phyloP scores from a whole-genome alignment of 192 early-diverging fungal genomes.

The Podila epicladia region DNA sequence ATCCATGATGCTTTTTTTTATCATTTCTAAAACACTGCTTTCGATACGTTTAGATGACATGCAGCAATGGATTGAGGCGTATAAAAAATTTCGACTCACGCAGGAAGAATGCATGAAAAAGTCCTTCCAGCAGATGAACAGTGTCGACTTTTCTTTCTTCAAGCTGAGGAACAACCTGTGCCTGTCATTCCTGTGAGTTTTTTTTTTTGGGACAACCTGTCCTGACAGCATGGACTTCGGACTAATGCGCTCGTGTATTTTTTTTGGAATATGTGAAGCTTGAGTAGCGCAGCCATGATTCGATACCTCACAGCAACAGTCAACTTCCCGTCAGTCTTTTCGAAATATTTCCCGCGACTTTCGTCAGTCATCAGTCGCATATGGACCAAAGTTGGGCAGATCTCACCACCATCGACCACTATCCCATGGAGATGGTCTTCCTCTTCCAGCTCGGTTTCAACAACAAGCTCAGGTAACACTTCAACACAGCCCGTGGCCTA shows the following conservation, averaged over 20 bases:
- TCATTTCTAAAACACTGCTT: too few relatives aligned
- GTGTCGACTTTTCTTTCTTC: neutral
- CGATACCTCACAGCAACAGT: slow-evolving; percentile 10
- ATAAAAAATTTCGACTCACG: slow-evolving; percentile 6
- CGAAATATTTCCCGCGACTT: neutral
- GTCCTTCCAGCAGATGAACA: neutral
- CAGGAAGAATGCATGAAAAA: neutral
- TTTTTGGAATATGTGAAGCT: neutral
- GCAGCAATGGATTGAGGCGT: slow-evolving; percentile 10
- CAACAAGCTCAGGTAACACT: neutral
- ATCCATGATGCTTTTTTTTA: too few relatives aligned
- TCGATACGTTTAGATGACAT: slow-evolving; percentile 5
- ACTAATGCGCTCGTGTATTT: neutral
- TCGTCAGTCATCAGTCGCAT: neutral
- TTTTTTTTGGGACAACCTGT: neutral
- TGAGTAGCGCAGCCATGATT: slow-evolving; percentile 8
- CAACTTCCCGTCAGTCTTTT: neutral
- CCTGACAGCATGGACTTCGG: neutral
- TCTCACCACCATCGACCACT: neutral
- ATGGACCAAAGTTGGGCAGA: neutral
- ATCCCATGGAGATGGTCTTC: neutral
- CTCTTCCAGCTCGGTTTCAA: neutral
- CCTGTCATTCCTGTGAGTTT: slow-evolving; percentile 14
- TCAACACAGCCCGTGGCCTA: neutral
- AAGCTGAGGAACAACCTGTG: slow-evolving; percentile 3